Base-by-base conservation (phyloP, 306 rosid species). In the Gastrolobium bilobum region DNA sequence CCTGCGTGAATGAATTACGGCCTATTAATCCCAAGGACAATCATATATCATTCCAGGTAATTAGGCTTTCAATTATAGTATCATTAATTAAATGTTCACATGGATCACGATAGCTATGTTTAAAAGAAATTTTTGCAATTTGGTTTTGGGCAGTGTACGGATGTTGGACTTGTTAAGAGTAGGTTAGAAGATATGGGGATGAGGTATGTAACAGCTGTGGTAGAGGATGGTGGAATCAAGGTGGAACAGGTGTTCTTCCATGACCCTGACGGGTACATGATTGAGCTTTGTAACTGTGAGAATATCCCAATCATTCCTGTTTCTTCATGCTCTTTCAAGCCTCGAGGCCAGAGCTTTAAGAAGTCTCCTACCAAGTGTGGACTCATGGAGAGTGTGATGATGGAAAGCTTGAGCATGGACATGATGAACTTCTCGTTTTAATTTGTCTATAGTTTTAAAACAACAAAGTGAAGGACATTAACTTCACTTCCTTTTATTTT, bases 231-330 rank as follows among this genome's bases (percentile, higher is more conserved):
- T 11, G 97, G 91, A 37, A 44, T 3, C 11, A 84, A 76, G 80
- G 94, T 92, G 64, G 93, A 92, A 7, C 97, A 90, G 61, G 91
- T 92, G 76, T 92, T 92, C 83, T 92, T 92, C 85, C 95, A 92
- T 73, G 97, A 92, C 84, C 97, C 97, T 14, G 97, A 92, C 76
- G 95, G 94, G 0, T 90, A 90, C 77, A 92, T 92, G 97, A 47
- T 90, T 20, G 94, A 90, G 88, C 90, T 92, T 30, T 92, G 93
- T 68, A 88, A 92, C 77, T 87, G 97, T 57, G 93, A 92, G 51
- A 92, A 90, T 51, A 92, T 92, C 73, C 97, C 94, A 10, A 82
- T 88, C 66, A 71, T 88, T 54, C 97, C 94, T 0, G 40, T 92
- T 63, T 86, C 97, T 63, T 84, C 93, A 0, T 89, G 91, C 61